Evolutionary conservation across 2,329 filamentous ascomycete genomes (phyloP).

Genomic region (Fusarium mexicanum): DNA sequence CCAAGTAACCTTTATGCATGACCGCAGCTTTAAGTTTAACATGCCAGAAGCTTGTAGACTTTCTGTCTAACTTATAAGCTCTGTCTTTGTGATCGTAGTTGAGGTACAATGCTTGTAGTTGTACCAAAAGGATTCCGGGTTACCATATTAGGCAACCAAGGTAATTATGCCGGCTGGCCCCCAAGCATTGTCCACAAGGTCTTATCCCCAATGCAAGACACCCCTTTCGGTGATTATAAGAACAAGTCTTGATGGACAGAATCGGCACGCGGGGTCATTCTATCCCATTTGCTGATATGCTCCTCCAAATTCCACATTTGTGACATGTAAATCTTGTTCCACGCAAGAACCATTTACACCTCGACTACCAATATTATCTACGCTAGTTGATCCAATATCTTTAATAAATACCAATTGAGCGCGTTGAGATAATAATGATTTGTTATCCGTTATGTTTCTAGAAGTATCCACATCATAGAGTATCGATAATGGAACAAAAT

Average conservation of each 20-base stretch:
- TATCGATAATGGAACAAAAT: background rate
- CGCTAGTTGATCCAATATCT: conserved; percentile 1
- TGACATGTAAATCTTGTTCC: background rate
- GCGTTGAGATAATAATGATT: background rate
- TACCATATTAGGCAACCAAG: conserved; percentile 27
- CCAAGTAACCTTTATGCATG: background rate
- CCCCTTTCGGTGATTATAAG: background rate
- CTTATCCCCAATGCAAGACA: background rate
- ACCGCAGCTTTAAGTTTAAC: background rate
- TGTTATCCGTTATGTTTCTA: background rate
- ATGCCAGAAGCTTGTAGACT: conserved; percentile 14
- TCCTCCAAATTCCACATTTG: background rate
- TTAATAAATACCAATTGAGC: background rate
- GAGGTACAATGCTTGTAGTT: background rate
- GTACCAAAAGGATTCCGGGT: conserved; percentile 11
- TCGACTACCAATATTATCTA: background rate
- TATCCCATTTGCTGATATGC: background rate
- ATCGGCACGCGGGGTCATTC: background rate
- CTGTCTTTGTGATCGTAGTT: background rate
- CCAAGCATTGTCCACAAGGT: background rate
- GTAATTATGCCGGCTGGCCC: background rate
- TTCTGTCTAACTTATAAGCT: background rate
- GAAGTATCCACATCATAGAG: background rate
- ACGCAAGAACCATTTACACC: background rate
- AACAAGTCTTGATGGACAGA: background rate